Conservation (phyloP, 2,329 filamentous ascomycete genomes). For the Emmonsiellopsis sp. region DNA sequence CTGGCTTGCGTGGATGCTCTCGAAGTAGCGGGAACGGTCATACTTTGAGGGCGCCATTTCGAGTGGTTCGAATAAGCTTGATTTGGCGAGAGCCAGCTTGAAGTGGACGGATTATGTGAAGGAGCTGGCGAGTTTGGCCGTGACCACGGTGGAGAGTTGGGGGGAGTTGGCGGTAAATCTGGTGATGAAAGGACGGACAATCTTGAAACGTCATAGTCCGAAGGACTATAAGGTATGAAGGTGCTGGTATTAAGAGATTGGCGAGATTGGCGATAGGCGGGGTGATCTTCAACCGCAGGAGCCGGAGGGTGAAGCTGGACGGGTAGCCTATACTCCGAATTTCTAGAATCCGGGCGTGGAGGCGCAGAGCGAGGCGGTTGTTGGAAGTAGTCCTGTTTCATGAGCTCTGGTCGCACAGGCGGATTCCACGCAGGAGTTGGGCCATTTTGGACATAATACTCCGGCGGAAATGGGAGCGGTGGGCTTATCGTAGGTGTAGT, state of each 20-base stretch:
- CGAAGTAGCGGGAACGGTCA: background rate
- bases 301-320: background rate
- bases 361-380: background rate
- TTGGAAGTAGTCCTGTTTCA: background rate
- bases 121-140: background rate
- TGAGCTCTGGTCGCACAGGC: background rate
- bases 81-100: background rate
- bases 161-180: background rate
- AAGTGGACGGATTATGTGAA: background rate
- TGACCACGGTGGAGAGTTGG: background rate
- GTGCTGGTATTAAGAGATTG: background rate
- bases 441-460: background rate
- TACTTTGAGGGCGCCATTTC: background rate
- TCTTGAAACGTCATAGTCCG: constrained; percentile 4
- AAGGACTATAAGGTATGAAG: constrained; percentile 2
- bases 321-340: background rate
- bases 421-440: background rate
- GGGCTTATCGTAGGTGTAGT: background rate
- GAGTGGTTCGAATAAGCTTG: background rate
- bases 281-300: constrained; percentile 1
- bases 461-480: background rate
- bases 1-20: constrained; percentile 1
- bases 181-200: background rate
- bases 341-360: background rate
- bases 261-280: background rate